Evolutionary conservation across 768 basidiomycete genomes (phyloP).

Genomic region (Trametes meyenii): DNA sequence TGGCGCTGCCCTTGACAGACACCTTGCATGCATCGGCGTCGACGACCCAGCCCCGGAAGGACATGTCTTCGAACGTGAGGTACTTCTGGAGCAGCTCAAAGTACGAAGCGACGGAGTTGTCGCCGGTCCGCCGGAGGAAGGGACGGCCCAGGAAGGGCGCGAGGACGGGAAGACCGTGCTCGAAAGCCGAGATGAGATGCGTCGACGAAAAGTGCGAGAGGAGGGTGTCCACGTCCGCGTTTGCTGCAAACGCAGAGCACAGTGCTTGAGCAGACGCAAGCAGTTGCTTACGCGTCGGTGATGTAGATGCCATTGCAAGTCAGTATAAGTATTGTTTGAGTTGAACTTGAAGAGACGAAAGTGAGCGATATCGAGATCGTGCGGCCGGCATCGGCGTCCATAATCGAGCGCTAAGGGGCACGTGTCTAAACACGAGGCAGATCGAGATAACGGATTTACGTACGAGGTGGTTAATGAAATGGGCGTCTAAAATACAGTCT

Average conservation of each 20-base stretch:
- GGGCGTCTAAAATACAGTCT: constrained; percentile 4
- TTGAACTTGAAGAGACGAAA: too few species aligned
- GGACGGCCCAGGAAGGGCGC: constrained; percentile 63
- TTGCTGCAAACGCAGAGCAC: constrained; percentile 54
- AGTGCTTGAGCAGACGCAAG: constrained; percentile 48
- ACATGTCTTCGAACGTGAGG: constrained; percentile 53
- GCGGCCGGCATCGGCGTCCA: neutral
- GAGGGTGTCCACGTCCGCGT: constrained; percentile 45
- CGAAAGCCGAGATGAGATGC: constrained; percentile 47
- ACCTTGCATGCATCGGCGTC: constrained; percentile 54
- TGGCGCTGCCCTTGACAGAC: constrained; percentile 55
- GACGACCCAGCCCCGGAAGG: constrained; percentile 57
- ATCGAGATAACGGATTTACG: constrained; percentile 21
- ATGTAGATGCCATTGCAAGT: neutral
- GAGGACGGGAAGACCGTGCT: constrained; percentile 55
- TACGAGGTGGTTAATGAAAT: constrained; percentile 16
- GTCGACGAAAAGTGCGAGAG: constrained; percentile 54
- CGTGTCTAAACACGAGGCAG: constrained; percentile 15
- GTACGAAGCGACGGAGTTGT: constrained; percentile 45
- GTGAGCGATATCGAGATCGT: constrained; percentile 9
- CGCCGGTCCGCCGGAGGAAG: constrained; percentile 47
- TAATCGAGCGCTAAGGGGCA: constrained; percentile 4
- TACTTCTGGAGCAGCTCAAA: constrained; percentile 49
- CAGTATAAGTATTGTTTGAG: too few species aligned
- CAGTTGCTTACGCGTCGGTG: constrained; percentile 38